Conservation (phyloP, 2,329 filamentous ascomycete genomes). For the Xylariaceae sp. region DNA sequence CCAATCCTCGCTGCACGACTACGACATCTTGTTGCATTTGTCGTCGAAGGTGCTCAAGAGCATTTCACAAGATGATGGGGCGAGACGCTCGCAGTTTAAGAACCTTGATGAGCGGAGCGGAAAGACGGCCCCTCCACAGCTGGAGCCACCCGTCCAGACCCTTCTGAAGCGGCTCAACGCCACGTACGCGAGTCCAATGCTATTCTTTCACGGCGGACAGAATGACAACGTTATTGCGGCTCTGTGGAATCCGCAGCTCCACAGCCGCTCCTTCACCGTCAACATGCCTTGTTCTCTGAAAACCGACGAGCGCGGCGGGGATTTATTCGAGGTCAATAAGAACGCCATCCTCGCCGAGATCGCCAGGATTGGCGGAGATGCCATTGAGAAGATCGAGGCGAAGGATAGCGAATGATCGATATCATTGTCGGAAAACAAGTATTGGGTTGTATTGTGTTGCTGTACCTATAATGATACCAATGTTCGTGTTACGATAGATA, state of each 20-base stretch:
- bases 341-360: constrained; percentile 73
- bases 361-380: constrained; percentile 64
- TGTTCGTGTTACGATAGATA: neutral
- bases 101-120: constrained; percentile 63
- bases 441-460: neutral
- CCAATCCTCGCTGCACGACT: constrained; percentile 71
- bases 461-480: neutral
- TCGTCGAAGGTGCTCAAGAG: constrained; percentile 54
- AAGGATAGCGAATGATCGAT: constrained; percentile 19
- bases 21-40: constrained; percentile 82
- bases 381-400: constrained; percentile 70
- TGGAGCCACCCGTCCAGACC: constrained; percentile 62
- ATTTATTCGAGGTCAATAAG: constrained; percentile 65
- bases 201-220: constrained; percentile 74
- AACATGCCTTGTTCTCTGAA: constrained; percentile 70
- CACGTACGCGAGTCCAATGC: constrained; percentile 67
- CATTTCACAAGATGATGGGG: constrained; percentile 41
- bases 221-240: constrained; percentile 52
- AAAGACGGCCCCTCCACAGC: constrained; percentile 46
- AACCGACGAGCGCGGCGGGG: constrained; percentile 46
- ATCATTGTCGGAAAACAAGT: neutral
- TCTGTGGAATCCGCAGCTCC: constrained; percentile 61
- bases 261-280: constrained; percentile 66
- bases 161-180: constrained; percentile 69
- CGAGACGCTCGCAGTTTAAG: too few species aligned